phyloP scores from a whole-genome alignment of 176 grass and related monocot genomes.

The Thalia dealbata region DNA sequence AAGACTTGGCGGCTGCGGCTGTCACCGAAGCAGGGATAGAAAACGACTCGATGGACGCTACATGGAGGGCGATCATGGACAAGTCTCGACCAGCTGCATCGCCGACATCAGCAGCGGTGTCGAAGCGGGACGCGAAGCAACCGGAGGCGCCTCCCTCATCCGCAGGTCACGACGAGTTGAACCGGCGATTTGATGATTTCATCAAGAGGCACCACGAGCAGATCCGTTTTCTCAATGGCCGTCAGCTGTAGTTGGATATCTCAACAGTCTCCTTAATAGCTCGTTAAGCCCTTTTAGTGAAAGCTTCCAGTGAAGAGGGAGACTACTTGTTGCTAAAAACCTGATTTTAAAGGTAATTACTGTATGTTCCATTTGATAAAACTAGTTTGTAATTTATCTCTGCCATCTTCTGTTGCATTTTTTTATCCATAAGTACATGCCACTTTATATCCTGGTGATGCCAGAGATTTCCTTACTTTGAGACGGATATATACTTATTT shows the following conservation, averaged over 20 bases:
- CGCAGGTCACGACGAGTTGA: constrained; percentile 60
- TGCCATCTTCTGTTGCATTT: not conserved
- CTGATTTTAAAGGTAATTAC: not conserved
- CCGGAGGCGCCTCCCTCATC: constrained; percentile 16
- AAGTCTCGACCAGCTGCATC: constrained; percentile 23
- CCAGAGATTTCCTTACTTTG: too few species aligned
- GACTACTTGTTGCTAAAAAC: not conserved
- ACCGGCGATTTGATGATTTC: constrained; percentile 70
- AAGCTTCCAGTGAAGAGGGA: not conserved
- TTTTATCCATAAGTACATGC: not conserved
- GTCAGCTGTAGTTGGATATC: not conserved
- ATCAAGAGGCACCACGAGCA: constrained; percentile 70
- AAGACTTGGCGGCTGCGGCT: constrained; percentile 10
- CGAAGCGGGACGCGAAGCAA: not conserved
- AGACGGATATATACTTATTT: too few species aligned
- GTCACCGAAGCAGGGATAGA: not conserved
- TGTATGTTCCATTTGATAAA: not conserved
- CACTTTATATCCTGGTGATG: too few species aligned
- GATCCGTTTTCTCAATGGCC: constrained; percentile 7
- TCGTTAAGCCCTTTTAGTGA: not conserved
- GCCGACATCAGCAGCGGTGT: not conserved
- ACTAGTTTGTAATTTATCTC: not conserved
- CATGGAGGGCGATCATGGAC: constrained; percentile 77
- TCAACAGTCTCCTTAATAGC: not conserved
- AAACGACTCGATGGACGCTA: constrained; percentile 72